Evolutionary conservation across 1,284 basidiomycete genomes (phyloP), one percentile per base, ranked within the genome.

Genomic region (Xerocomus amazonicus): DNA sequence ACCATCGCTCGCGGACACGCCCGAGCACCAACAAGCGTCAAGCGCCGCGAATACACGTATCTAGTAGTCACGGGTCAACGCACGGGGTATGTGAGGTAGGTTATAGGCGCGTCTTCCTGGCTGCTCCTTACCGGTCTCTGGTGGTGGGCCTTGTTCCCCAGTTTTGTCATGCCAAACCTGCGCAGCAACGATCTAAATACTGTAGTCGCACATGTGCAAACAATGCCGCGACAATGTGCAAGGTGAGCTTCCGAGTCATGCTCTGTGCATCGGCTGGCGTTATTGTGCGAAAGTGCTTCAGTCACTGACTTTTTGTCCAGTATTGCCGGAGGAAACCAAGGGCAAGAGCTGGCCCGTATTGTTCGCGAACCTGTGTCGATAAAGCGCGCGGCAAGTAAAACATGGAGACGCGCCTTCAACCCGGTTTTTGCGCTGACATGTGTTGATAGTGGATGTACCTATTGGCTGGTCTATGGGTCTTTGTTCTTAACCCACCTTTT

Each of bases 181-280:
- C 72, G 51, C 73, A 72, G 50, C 70, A 66, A 14, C 71, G 69
- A 36, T 73, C 77, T 56, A 66, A 70, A 1, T 82, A 76, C 51
- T 83, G 81, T 59, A 78, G 79, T 46, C 80, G 78, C 60, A 77
- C 71, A 27, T 83, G 81, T 60, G 78, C 77, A n/a, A 63, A 66
- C 16, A 73, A 75, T 55, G 79, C 75, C 32, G 54, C 57, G 19
- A 51, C 47, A 42, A 52, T 50, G 36, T 70, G 68, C 50, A 60
- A 68, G 29, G 67, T 58, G 29, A n/a, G 48, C 2, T 23, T 28
- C 3, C 13, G 9, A 10, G 12, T 36, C 16, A 2, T 6, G 17
- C 9, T 35, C 13, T 1, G 0, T 1, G 14, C 9, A 17, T 9
- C 16, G 5, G 38, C 38, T n/a, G 9, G 19, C 26, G 33, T 7